Percentiles rank a stretch among this genome's conserved stretches.
Conservation (phyloP, 306 rosid genomes). For the Crotalaria pallida region DNA sequence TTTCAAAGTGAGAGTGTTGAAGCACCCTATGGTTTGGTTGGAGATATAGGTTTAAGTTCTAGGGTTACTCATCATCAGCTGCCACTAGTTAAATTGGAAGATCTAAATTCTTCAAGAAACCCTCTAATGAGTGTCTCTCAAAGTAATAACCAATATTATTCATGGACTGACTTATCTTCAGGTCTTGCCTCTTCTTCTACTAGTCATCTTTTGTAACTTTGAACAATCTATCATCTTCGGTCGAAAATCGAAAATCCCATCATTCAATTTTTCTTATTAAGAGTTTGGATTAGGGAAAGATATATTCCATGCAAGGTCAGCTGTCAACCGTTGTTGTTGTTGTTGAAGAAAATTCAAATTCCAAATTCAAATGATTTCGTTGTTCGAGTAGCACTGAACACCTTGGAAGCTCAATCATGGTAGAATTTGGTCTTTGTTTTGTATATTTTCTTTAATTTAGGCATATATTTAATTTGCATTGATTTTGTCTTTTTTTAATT, state of each 20-base stretch:
- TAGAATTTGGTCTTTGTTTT: not conserved
- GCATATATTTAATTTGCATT: too few relatives aligned
- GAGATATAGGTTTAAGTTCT: conserved; percentile 15
- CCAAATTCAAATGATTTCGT: not conserved
- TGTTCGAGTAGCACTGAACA: not conserved
- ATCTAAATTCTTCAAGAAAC: conserved; percentile 22
- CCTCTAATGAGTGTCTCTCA: conserved; percentile 23
- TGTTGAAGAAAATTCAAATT: too few relatives aligned
- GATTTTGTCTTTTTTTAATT: not conserved
- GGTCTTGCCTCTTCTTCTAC: conserved; percentile 44
- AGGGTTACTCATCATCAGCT: conserved; percentile 45
- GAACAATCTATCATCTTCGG: not conserved
- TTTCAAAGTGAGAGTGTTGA: conserved; percentile 26
- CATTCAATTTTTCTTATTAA: not conserved
- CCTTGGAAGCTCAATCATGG: not conserved
- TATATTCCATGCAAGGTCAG: too few relatives aligned
- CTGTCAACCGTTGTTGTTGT: too few relatives aligned
- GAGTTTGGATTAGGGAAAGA: too few relatives aligned
- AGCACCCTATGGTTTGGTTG: conserved; percentile 5
- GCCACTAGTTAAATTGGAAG: conserved; percentile 38
- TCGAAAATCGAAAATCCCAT: not conserved
- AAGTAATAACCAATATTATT: conserved; percentile 23
- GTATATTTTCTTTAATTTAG: not conserved
- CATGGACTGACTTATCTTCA: conserved; percentile 52
- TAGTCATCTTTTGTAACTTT: conserved; percentile 34